Conservation (phyloP, 2,329 filamentous ascomycete genomes). For the Fusarium bactridioides region DNA sequence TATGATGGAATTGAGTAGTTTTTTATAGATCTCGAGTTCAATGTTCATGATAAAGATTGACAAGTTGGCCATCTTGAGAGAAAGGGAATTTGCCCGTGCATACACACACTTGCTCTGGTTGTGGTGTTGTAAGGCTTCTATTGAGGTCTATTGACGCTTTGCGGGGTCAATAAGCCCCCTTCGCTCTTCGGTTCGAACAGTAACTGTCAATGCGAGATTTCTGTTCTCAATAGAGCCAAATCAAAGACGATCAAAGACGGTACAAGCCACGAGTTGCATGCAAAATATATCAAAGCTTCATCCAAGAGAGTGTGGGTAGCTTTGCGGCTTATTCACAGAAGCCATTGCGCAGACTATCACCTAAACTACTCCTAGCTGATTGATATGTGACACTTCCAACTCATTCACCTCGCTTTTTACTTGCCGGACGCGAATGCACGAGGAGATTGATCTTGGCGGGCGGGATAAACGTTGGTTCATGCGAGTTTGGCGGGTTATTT, state of each 20-base stretch:
- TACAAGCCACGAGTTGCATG: not conserved
- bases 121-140: constrained; percentile 16
- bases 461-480: constrained; percentile 1
- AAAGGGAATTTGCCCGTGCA: not conserved
- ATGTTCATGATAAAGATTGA: not conserved
- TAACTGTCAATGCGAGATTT: not conserved
- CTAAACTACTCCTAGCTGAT: not conserved
- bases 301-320: not conserved
- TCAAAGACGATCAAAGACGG: constrained; percentile 7
- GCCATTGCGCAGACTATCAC: not conserved
- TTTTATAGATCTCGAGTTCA: constrained; percentile 32
- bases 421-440: constrained; percentile 10
- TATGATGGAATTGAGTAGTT: not conserved
- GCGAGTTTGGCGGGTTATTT: not conserved
- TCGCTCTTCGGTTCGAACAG: not conserved
- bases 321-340: constrained; percentile 18
- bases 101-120: not conserved
- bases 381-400: not conserved
- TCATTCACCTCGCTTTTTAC: constrained; percentile 1
- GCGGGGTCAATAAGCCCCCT: constrained; percentile 29
- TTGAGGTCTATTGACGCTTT: constrained; percentile 28
- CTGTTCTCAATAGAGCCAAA: not conserved
- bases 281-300: constrained; percentile 1
- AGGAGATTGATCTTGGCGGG: not conserved
- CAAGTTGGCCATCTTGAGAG: not conserved